phyloP scores from a whole-genome alignment of 805 yeast genomes.

The Lipomyces japonicus region DNA sequence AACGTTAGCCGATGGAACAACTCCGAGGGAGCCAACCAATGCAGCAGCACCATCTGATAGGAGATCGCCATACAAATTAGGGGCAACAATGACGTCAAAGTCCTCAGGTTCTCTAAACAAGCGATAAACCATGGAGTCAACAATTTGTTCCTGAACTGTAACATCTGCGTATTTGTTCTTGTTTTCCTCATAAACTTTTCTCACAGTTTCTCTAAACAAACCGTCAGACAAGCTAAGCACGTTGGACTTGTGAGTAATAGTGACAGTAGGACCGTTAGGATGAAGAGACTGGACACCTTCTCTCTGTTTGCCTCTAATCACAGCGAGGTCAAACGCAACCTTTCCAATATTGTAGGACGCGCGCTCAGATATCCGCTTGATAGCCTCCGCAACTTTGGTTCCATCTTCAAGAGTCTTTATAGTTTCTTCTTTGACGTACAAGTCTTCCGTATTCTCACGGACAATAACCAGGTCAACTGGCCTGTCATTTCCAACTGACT shows the following conservation, averaged over 20 bases:
- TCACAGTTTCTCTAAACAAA: conserved; percentile 85
- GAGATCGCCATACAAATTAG: conserved; percentile 96
- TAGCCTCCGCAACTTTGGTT: conserved; percentile 91
- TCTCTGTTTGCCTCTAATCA: conserved; percentile 80
- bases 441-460: conserved; percentile 97
- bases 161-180: conserved; percentile 55
- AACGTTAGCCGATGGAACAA: conserved; percentile 96
- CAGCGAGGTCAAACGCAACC: conserved; percentile 88
- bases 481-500: conserved; percentile 82
- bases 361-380: conserved; percentile 86
- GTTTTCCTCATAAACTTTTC: conserved; percentile 51
- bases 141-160: conserved; percentile 88
- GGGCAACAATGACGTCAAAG: conserved; percentile 97
- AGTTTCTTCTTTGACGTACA: conserved; percentile 92
- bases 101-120: conserved; percentile 97
- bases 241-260: conserved; percentile 95
- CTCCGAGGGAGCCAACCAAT: conserved; percentile 93
- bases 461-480: conserved; percentile 97
- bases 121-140: conserved; percentile 98
- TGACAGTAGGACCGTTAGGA: conserved; percentile 64
- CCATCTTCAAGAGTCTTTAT: conserved; percentile 63
- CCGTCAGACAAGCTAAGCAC: conserved; percentile 93
- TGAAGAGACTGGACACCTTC: conserved; percentile 44
- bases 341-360: conserved; percentile 85
- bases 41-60: conserved; percentile 98